Percentiles rank a stretch among this genome's conserved stretches.
These are phyloP conservation scores for Colletotrichum sp. DNA, from an alignment of 2,329 filamentous ascomycete genomes.

Conservation along the genomic window DNA sequence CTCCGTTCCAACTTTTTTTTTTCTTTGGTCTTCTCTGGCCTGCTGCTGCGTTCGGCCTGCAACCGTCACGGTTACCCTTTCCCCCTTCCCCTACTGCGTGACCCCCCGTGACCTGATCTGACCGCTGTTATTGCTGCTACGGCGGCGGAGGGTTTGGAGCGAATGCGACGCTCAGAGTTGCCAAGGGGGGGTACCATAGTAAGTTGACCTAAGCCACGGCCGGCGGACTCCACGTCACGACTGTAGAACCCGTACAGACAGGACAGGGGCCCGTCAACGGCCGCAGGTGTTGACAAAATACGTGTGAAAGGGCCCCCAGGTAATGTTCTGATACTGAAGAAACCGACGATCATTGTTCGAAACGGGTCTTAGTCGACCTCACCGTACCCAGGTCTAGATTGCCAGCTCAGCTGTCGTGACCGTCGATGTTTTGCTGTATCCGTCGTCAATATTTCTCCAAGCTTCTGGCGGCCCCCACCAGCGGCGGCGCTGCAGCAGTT, in stretches of 20 bases:
- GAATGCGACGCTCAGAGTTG: conserved; percentile 16
- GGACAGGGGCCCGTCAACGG: neutral
- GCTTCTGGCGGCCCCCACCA: neutral
- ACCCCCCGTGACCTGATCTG: neutral
- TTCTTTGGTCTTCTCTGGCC: neutral
- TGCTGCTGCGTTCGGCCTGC: neutral
- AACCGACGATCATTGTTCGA: neutral
- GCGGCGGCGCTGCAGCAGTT: neutral
- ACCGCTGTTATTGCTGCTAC: neutral
- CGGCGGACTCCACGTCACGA: neutral
- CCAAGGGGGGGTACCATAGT: neutral
- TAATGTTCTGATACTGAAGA: neutral
- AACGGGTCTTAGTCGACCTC: neutral
- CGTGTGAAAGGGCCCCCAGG: neutral
- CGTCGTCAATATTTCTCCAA: conserved; percentile 1
- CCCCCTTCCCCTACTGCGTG: neutral
- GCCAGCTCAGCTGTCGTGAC: neutral
- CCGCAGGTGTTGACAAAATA: neutral
- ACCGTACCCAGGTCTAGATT: neutral
- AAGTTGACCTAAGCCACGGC: neutral
- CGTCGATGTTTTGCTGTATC: neutral
- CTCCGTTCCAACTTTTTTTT: neutral
- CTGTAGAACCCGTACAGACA: neutral
- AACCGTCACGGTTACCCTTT: neutral
- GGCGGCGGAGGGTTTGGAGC: neutral